phyloP scores from a whole-genome alignment of 768 basidiomycete species.

The Phanerodontia chrysosporium region DNA sequence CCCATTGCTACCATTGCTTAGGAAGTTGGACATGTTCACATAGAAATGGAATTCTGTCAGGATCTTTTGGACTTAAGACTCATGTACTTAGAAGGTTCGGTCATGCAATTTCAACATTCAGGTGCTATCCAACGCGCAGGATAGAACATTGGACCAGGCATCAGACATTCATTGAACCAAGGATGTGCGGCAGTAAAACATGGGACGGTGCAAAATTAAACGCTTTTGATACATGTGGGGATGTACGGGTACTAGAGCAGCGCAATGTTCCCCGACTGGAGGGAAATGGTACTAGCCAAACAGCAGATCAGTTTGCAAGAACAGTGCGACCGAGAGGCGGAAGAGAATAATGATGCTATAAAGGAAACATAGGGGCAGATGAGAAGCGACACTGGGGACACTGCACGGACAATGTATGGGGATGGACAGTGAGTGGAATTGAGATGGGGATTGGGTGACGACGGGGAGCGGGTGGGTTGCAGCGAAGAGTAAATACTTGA shows the following conservation, averaged over 20 bases:
- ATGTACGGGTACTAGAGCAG: conserved; percentile 13
- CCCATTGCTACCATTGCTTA: no score
- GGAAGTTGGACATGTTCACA: no score
- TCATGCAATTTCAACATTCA: no score
- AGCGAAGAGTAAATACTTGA: conserved; percentile 8
- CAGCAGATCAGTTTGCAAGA: conserved; percentile 17
- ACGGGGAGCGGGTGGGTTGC: conserved; percentile 1
- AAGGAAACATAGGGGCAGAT: neutral
- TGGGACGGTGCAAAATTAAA: conserved; percentile 11
- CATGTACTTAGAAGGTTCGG: no score
- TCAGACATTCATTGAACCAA: neutral
- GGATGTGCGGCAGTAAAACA: neutral
- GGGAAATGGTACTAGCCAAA: conserved; percentile 15
- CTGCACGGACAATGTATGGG: conserved; percentile 3
- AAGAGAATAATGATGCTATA: conserved; percentile 6
- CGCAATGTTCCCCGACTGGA: conserved; percentile 13
- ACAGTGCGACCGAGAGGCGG: conserved; percentile 3
- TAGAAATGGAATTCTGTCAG: no score
- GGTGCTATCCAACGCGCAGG: no score
- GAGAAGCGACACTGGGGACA: neutral
- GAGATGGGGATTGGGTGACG: neutral
- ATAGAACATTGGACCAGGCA: no score
- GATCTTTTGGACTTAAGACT: no score
- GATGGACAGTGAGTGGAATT: neutral
- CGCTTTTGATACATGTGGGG: conserved; percentile 15